Base-by-base conservation (phyloP, 441 rosid species). In the Capsella rubella region DNA sequence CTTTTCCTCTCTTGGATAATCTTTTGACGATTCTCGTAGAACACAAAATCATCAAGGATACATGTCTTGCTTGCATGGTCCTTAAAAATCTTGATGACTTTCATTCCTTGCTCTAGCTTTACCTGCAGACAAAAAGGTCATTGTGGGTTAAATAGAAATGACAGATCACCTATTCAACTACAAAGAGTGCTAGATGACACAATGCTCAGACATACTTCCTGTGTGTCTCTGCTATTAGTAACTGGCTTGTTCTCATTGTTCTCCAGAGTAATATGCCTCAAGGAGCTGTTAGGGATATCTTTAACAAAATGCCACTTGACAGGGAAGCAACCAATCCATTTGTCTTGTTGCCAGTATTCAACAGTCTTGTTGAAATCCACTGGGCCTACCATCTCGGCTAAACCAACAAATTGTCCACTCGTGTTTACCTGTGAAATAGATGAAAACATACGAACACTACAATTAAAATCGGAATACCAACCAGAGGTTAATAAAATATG, bases 11-110 rank as follows among this genome's bases (percentile, higher is more conserved):
- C 95, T 80, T 86, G 92, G 76, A 95, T 87, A 15, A 83, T 82
- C 85, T 80, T 90, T 75, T 95, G 88, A 1, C 98, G 93, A 16
- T 39, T 75, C 69, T 87, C 99, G 31, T 95, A 95, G 73, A 95
- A 95, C 42, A 75, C 90, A 80, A 95, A 93, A 78, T 95, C 99
- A 75, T 95, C 96, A 45, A 95, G 80, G 49, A 95, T 90, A 79
- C 86, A 90, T 25, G 92, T 82, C 79, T 87, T 87, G 82, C 89
- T 79, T 0, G 71, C 73, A 32, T 91, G 87, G 21, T 71, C 79
- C 87, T 91, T 93, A 54, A 93, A 89, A 50, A 90, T 81, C 82
- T 95, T 91, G 56, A 95, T 71, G 46, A 95, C 78, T 78, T 91
- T 79, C 56, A 79, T 28, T 34, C 97, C 97, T 75, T 91, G 84